phyloP scores from a whole-genome alignment of 1,284 basidiomycete species.

The Ustilago cynodontis region DNA sequence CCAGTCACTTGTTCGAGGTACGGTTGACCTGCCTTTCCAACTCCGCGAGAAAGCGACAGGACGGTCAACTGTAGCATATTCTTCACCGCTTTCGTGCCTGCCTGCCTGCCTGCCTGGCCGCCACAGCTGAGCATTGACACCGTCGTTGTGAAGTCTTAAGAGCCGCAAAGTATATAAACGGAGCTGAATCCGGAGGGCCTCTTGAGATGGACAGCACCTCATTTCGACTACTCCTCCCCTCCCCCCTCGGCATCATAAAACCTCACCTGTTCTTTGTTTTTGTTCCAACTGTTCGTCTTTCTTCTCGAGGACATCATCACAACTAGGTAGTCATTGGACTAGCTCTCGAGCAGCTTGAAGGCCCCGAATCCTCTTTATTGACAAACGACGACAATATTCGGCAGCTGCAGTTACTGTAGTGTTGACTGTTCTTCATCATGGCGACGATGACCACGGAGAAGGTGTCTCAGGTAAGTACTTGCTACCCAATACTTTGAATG shows the following conservation, averaged over 20 bases:
- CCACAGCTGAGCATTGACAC: background rate
- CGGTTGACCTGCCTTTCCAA: conserved; percentile 5
- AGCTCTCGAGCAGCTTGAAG: too few species aligned
- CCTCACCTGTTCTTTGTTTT: background rate
- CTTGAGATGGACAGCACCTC: background rate
- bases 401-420: background rate
- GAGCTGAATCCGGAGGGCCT: background rate
- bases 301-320: background rate
- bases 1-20: conserved; percentile 5
- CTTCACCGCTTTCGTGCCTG: background rate
- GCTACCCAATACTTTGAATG: background rate
- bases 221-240: background rate
- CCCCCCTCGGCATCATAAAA: background rate
- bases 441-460: conserved; percentile 25
- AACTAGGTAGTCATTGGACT: too few species aligned
- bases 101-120: too few species aligned
- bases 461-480: conserved; percentile 26
- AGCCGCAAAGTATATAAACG: background rate
- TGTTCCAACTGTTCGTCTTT: background rate
- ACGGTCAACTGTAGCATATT: background rate
- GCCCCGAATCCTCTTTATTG: too few species aligned
- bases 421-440: conserved; percentile 11
- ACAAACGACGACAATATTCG: too few species aligned
- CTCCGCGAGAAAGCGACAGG: background rate
- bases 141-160: background rate